These are phyloP conservation scores for Saturnispora saitoi DNA, from an alignment of 805 yeast genomes.

Conservation along the genomic window DNA sequence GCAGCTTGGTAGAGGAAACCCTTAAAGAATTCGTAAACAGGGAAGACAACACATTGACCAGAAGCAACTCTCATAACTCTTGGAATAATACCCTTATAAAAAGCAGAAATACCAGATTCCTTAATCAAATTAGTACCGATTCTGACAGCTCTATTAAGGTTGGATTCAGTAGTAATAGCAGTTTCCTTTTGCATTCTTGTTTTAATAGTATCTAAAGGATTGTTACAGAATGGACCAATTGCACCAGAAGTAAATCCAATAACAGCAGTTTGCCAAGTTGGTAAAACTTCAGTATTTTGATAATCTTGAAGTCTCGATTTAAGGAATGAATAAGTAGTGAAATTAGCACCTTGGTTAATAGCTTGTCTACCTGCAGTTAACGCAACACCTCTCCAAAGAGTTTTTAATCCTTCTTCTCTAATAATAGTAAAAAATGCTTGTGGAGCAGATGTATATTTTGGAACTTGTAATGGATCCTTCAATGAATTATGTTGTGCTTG, in stretches of 20 bases:
- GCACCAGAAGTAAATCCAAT: conserved; percentile 94
- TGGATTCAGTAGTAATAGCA: conserved; percentile 52
- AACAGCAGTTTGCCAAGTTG: conserved; percentile 89
- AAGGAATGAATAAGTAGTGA: conserved; percentile 85
- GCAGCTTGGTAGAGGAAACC: conserved; percentile 42
- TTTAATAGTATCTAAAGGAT: conserved; percentile 94
- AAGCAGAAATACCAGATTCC: conserved; percentile 83
- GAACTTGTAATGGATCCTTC: conserved; percentile 66
- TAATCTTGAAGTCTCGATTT: conserved; percentile 60
- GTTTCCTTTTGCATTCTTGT: conserved; percentile 92
- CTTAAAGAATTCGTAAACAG: conserved; percentile 88
- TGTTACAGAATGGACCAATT: conserved; percentile 94
- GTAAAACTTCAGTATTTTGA: conserved; percentile 52
- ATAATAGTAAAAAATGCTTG: conserved; percentile 81
- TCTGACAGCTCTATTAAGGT: conserved; percentile 67
- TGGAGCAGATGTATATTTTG: conserved; percentile 86
- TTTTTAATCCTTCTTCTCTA: conserved; percentile 83
- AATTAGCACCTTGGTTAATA: conserved; percentile 96
- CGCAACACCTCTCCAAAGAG: conserved; percentile 89
- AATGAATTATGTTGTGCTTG: conserved; percentile 94
- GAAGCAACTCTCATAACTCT: conserved; percentile 99
- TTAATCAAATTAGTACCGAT: conserved; percentile 74
- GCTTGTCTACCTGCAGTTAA: conserved; percentile 98
- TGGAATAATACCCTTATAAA: conserved; percentile 96
- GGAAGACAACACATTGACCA: conserved; percentile 97